Evolutionary conservation across 805 yeast genomes (phyloP).

Genomic region (Barnettozyma sucrosica): DNA sequence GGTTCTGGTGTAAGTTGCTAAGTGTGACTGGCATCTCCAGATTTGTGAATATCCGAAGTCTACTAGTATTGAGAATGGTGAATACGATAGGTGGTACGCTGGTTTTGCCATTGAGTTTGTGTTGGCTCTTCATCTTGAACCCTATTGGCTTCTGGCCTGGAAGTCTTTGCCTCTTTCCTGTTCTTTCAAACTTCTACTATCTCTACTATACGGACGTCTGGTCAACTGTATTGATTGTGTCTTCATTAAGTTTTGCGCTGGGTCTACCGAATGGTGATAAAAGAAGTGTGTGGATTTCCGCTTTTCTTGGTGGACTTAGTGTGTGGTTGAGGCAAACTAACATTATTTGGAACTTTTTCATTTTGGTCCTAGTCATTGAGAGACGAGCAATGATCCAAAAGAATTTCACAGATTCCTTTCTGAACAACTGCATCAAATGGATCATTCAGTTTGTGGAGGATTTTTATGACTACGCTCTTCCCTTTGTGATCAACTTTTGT

Average conservation of each 20-base stretch:
- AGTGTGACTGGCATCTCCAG: slow-evolving; percentile 17
- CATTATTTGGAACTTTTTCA: slow-evolving; percentile 74
- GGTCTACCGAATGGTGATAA: slow-evolving; percentile 32
- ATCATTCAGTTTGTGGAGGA: slow-evolving; percentile 33
- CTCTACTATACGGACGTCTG: slow-evolving; percentile 91
- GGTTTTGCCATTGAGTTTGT: slow-evolving; percentile 42
- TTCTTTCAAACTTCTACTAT: slow-evolving; percentile 65
- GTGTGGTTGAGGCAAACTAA: slow-evolving; percentile 86
- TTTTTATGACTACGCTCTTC: slow-evolving; percentile 33
- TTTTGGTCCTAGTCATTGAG: slow-evolving; percentile 51
- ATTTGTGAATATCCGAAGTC: slow-evolving; percentile 26
- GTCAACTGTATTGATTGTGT: slow-evolving; percentile 68
- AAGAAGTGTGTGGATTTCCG: slow-evolving; percentile 38
- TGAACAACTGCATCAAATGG: slow-evolving; percentile 35
- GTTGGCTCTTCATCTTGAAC: slow-evolving; percentile 34
- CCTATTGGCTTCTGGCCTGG: slow-evolving; percentile 40
- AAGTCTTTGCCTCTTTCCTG: slow-evolving; percentile 53
- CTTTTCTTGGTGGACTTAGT: slow-evolving; percentile 53
- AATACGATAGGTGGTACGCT: slow-evolving; percentile 64
- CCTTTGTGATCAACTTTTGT: slow-evolving; percentile 47
- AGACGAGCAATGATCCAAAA: slow-evolving; percentile 37
- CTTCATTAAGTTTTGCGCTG: slow-evolving; percentile 45
- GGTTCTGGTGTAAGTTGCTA: slow-evolving; percentile 27
- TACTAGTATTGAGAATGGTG: slow-evolving; percentile 43
- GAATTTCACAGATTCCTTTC: slow-evolving; percentile 31